phyloP scores from a whole-genome alignment of 73 alveolate species.

The Stentor roeselii region DNA sequence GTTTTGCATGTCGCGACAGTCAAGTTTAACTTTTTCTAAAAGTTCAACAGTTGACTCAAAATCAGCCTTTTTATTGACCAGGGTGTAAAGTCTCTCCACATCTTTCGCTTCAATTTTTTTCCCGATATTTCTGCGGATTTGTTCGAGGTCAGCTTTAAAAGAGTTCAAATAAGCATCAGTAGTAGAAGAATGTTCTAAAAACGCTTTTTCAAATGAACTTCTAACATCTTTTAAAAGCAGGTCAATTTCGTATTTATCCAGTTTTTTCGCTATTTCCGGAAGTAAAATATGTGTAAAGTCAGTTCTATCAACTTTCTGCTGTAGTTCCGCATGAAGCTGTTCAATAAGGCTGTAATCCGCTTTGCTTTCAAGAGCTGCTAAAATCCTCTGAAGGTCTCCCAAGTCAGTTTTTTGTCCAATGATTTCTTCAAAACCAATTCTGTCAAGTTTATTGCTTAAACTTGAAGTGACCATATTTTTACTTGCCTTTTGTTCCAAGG shows the following conservation, averaged over 20 bases:
- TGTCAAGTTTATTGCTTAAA: neutral
- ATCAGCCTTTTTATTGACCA: neutral
- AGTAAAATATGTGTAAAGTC: neutral
- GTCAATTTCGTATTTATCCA: neutral
- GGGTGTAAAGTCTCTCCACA: neutral
- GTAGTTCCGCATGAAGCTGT: neutral
- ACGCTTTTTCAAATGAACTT: neutral
- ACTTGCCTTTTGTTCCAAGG: constrained; percentile 67
- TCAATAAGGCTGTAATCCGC: constrained; percentile 6
- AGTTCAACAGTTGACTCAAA: neutral
- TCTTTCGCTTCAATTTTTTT: constrained; percentile 9
- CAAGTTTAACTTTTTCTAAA: constrained; percentile 1
- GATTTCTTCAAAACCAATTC: neutral
- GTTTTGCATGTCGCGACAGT: neutral
- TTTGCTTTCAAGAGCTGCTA: constrained; percentile 5
- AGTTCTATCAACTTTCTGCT: neutral
- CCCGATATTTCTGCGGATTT: neutral
- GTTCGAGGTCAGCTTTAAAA: constrained; percentile 12
- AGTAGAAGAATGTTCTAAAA: neutral
- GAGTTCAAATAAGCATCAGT: neutral
- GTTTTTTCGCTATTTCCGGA: constrained; percentile 3
- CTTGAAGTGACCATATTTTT: neutral
- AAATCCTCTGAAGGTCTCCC: neutral
- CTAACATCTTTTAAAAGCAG: neutral
- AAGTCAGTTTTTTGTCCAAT: neutral